These are phyloP conservation scores for Colletotrichum euphorbiae DNA, from an alignment of 2,329 filamentous ascomycete species.

Conservation along the genomic window DNA sequence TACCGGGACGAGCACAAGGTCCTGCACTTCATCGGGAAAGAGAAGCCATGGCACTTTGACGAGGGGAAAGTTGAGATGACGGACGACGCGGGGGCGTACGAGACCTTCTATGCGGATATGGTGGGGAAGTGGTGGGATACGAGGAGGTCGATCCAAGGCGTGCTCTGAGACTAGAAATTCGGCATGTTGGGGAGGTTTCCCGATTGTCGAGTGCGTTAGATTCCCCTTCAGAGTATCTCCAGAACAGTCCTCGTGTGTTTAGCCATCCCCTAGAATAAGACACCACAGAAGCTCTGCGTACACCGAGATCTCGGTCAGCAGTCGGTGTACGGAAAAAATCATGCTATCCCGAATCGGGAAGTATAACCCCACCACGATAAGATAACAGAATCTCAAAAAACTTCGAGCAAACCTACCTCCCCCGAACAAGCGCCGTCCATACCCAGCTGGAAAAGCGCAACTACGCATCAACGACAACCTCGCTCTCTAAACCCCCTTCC, in stretches of 20 bases:
- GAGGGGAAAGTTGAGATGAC: slow-evolving; percentile 40
- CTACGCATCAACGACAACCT: not conserved
- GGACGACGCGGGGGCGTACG: slow-evolving; percentile 35
- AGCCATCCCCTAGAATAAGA: no score
- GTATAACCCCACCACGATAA: not conserved
- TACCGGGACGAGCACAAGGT: slow-evolving; percentile 60
- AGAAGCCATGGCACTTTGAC: slow-evolving; percentile 70
- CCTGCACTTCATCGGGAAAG: slow-evolving; percentile 76
- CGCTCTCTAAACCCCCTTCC: no score
- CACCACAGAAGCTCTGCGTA: no score
- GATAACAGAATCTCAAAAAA: slow-evolving; percentile 38
- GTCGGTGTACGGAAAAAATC: not conserved
- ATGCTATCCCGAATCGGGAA: no score
- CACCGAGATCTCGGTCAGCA: not conserved
- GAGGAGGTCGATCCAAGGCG: slow-evolving; percentile 18
- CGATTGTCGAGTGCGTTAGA: no score
- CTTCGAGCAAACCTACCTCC: slow-evolving; percentile 21
- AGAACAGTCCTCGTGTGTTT: no score
- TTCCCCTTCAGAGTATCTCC: no score
- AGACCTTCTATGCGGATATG: slow-evolving; percentile 41
- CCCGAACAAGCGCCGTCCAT: not conserved
- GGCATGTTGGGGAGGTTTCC: no score
- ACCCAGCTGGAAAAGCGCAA: not conserved
- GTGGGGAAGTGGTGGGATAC: slow-evolving; percentile 42
- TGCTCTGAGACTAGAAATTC: not conserved